A percentile compares a stretch with the other conserved stretches of the same genome.
Conservation (phyloP, 805 yeast genomes). For the Kodamaea hsintzibuensis region DNA sequence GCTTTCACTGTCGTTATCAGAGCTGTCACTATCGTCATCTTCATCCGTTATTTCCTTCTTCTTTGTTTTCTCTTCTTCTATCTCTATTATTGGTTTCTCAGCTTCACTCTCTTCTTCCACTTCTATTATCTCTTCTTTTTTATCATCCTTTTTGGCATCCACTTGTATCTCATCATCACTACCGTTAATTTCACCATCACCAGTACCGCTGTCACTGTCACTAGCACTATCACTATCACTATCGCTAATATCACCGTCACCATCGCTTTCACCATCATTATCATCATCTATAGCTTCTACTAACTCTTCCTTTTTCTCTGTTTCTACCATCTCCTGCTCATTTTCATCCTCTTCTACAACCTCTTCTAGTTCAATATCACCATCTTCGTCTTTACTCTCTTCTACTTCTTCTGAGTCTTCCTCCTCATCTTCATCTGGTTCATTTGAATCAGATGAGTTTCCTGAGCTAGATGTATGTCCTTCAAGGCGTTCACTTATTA, state of each 20-base stretch:
- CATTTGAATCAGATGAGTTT: not conserved
- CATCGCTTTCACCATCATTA: too few species aligned
- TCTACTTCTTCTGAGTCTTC: not conserved
- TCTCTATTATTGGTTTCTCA: too few species aligned
- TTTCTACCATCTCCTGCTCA: too few species aligned
- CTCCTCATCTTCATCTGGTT: not conserved
- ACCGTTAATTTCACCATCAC: too few species aligned
- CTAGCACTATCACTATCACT: not conserved
- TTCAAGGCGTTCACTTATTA: not conserved
- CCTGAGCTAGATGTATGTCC: not conserved
- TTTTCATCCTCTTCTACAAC: not conserved
- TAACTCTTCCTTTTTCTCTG: too few species aligned
- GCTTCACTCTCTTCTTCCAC: not conserved
- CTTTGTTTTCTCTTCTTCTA: too few species aligned
- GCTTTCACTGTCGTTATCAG: too few species aligned
- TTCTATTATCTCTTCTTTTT: not conserved
- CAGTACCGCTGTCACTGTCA: not conserved
- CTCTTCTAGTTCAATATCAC: not conserved
- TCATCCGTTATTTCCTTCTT: too few species aligned
- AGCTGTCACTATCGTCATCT: too few species aligned
- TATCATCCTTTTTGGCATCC: not conserved
- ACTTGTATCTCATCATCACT: not conserved
- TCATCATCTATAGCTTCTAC: not conserved
- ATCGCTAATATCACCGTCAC: not conserved
- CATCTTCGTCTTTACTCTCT: not conserved